Evolutionary conservation across 1,284 basidiomycete species (phyloP).

Genomic region (Termitomyces sp.): DNA sequence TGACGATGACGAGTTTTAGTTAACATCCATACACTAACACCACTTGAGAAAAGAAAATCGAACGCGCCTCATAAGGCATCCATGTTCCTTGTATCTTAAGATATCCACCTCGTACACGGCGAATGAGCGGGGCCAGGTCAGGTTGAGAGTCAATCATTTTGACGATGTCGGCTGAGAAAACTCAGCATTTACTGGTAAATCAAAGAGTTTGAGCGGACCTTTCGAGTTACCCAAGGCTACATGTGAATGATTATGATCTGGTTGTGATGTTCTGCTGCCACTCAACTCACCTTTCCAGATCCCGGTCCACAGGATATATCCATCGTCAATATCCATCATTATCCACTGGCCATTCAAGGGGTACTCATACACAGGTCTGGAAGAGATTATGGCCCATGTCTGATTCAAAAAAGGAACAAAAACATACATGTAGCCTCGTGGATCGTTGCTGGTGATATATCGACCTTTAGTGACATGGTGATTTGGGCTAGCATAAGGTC

Average conservation of each 20-base stretch:
- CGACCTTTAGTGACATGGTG: constrained; percentile 81
- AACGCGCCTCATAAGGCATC: constrained; percentile 79
- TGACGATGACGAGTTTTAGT: constrained; percentile 22
- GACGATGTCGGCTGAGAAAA: constrained; percentile 72
- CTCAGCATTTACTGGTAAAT: constrained; percentile 7
- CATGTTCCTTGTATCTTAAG: constrained; percentile 86
- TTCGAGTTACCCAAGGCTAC: constrained; percentile 80
- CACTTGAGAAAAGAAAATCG: neutral
- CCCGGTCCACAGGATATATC: constrained; percentile 82
- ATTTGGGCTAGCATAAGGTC: constrained; percentile 69
- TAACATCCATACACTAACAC: neutral
- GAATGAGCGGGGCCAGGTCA: constrained; percentile 73
- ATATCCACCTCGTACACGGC: constrained; percentile 80
- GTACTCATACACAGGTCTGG: constrained; percentile 81
- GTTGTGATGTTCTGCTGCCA: neutral
- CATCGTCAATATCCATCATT: constrained; percentile 89
- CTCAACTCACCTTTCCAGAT: constrained; percentile 74
- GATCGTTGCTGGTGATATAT: constrained; percentile 83
- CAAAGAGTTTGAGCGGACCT: constrained; percentile 38
- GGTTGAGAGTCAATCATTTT: constrained; percentile 87
- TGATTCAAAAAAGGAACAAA: neutral
- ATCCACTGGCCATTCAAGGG: constrained; percentile 85
- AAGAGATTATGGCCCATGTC: neutral
- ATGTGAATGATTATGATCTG: constrained; percentile 4
- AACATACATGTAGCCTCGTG: constrained; percentile 77